phyloP scores from a whole-genome alignment of 164 flowering plant genomes.

The Vitis amurensis region DNA sequence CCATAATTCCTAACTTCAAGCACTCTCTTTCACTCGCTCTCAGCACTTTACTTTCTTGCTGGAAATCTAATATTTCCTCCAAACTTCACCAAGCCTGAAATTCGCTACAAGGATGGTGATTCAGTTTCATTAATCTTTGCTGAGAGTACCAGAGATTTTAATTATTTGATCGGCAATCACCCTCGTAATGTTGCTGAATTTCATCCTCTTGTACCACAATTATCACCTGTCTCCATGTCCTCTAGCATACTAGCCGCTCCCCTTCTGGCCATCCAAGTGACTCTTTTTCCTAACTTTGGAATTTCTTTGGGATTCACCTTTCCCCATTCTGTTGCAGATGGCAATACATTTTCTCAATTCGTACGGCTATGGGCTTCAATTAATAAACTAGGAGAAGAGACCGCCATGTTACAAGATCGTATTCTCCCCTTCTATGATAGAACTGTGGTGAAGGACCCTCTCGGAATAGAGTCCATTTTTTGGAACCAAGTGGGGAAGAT shows the following conservation, averaged over 20 bases:
- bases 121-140: slow-evolving; percentile 31
- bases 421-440: too few species aligned
- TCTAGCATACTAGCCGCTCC: slow-evolving; percentile 4
- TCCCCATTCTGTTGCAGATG: too few species aligned
- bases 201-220: slow-evolving; percentile 27
- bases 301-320: slow-evolving; percentile 29
- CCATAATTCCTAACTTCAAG: slow-evolving; percentile 18
- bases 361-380: too few species aligned
- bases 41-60: slow-evolving; percentile 46
- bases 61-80: slow-evolving; percentile 27
- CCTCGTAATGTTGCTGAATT: slow-evolving; percentile 14
- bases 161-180: slow-evolving; percentile 16
- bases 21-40: too few species aligned
- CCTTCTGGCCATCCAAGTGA: slow-evolving; percentile 30
- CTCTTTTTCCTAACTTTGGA: slow-evolving; percentile 28
- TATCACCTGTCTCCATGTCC: slow-evolving; percentile 5
- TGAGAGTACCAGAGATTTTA: slow-evolving; percentile 27
- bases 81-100: slow-evolving; percentile 18
- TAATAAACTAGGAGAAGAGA: too few species aligned
- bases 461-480: too few species aligned
- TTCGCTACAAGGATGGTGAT: slow-evolving; percentile 33
- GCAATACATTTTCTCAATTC: too few species aligned
- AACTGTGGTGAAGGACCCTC: too few species aligned
- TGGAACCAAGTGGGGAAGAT: too few species aligned
- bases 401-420: too few species aligned